Conservation (phyloP, 305 asterid genomes). For the Plantago lanceolata region DNA sequence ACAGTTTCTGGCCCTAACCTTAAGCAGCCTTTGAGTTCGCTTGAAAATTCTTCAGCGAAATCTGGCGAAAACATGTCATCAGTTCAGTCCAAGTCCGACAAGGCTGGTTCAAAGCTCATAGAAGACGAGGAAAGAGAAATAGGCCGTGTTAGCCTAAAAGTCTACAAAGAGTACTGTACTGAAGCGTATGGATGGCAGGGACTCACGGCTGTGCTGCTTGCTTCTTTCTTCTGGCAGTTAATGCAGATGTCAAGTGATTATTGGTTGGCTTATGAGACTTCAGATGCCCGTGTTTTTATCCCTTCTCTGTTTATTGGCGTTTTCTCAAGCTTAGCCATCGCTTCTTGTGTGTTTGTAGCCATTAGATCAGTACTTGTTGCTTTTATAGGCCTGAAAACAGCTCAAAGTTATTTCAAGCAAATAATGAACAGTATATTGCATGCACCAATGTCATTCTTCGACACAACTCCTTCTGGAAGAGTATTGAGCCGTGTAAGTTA, state of each 20-base stretch:
- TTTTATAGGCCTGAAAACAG: slow-evolving; percentile 45
- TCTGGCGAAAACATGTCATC: slow-evolving; percentile 27
- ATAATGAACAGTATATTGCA: slow-evolving; percentile 48
- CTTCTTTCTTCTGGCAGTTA: slow-evolving; percentile 44
- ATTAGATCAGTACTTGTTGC: slow-evolving; percentile 35
- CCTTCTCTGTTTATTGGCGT: slow-evolving; percentile 41
- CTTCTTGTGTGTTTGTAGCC: slow-evolving; percentile 27
- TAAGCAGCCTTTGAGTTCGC: slow-evolving; percentile 3
- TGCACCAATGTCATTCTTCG: slow-evolving; percentile 88
- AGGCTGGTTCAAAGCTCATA: slow-evolving; percentile 46
- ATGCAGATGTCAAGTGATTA: slow-evolving; percentile 47
- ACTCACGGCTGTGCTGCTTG: slow-evolving; percentile 30
- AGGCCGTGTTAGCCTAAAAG: slow-evolving; percentile 46
- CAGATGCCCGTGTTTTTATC: slow-evolving; percentile 31
- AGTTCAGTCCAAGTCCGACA: slow-evolving; percentile 27
- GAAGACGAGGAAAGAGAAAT: slow-evolving; percentile 67
- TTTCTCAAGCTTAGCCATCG: slow-evolving; percentile 37
- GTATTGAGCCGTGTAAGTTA: slow-evolving; percentile 54
- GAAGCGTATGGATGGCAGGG: slow-evolving; percentile 73
- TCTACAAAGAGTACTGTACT: slow-evolving; percentile 50
- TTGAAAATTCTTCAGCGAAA: slow-evolving; percentile 10
- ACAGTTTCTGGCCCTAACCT: slow-evolving; percentile 5
- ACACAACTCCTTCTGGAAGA: slow-evolving; percentile 87
- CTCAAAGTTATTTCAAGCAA: slow-evolving; percentile 48
- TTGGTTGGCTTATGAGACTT: slow-evolving; percentile 74